Conservation (phyloP, 2,329 filamentous ascomycete genomes). For the Aspergillus vadensis region DNA sequence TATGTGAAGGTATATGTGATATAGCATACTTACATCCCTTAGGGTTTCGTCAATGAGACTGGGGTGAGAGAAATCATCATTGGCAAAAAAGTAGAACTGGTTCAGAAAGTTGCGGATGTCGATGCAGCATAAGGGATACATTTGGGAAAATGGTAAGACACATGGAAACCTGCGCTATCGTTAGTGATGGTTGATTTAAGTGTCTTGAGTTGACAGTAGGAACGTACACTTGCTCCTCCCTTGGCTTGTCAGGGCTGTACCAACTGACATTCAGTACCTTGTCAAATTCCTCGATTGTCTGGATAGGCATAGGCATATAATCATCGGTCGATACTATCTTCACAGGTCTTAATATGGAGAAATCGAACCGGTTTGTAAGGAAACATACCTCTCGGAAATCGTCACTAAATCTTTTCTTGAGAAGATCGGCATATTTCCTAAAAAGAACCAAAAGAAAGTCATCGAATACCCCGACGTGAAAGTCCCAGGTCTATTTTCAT, state of each 20-base stretch:
- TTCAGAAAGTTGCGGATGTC: slow-evolving; percentile 97
- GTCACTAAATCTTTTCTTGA: slow-evolving; percentile 89
- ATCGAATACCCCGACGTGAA: slow-evolving; percentile 79
- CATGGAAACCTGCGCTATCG: slow-evolving; percentile 71
- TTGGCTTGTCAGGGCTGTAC: slow-evolving; percentile 81
- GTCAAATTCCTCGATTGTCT: slow-evolving; percentile 85
- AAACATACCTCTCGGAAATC: slow-evolving; percentile 81
- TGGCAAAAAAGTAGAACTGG: slow-evolving; percentile 96
- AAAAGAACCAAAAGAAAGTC: slow-evolving; percentile 85
- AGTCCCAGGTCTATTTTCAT: slow-evolving; percentile 73
- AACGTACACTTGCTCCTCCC: slow-evolving; percentile 72
- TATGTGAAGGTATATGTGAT: neutral
- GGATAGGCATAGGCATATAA: slow-evolving; percentile 99
- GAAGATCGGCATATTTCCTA: slow-evolving; percentile 86
- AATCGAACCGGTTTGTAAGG: neutral
- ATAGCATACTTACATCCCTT: slow-evolving; percentile 59
- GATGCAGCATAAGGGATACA: slow-evolving; percentile 98
- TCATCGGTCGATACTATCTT: slow-evolving; percentile 83
- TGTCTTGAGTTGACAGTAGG: neutral
- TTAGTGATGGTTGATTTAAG: slow-evolving; percentile 1
- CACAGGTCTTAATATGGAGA: slow-evolving; percentile 13
- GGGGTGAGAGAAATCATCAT: slow-evolving; percentile 91
- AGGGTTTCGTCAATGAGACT: slow-evolving; percentile 89
- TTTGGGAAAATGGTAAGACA: slow-evolving; percentile 96
- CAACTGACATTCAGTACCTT: slow-evolving; percentile 96